Percentiles rank a stretch among this genome's conserved stretches.
These are phyloP conservation scores for Pulveroboletus frians DNA, from an alignment of 768 basidiomycete species.

Conservation along the genomic window DNA sequence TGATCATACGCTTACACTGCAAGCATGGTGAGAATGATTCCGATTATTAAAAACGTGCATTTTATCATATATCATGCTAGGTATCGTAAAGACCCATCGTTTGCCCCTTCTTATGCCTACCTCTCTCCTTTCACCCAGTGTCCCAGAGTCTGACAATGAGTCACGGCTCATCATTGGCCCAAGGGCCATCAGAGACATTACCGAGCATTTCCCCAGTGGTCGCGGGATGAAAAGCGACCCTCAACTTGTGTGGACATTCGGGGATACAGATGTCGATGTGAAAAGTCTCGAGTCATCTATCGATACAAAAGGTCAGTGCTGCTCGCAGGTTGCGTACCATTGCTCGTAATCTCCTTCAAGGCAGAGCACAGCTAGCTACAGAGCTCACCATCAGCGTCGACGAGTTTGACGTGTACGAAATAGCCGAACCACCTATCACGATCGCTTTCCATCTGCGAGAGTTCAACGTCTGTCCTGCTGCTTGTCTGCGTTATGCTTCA, in stretches of 20 bases:
- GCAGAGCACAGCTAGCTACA: slow-evolving; percentile 60
- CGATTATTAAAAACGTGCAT: not conserved
- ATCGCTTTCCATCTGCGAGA: slow-evolving; percentile 80
- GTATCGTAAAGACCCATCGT: slow-evolving; percentile 78
- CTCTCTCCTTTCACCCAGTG: slow-evolving; percentile 59
- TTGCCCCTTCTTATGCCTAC: slow-evolving; percentile 55
- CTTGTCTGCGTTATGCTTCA: not conserved
- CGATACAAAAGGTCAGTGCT: slow-evolving; percentile 53
- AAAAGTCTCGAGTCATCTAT: slow-evolving; percentile 63
- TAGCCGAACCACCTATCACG: slow-evolving; percentile 56
- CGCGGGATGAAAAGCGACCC: slow-evolving; percentile 66
- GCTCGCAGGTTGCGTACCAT: not conserved
- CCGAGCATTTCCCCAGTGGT: slow-evolving; percentile 73
- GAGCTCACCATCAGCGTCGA: slow-evolving; percentile 72
- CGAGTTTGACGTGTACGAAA: slow-evolving; percentile 76
- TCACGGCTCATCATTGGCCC: slow-evolving; percentile 71
- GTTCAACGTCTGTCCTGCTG: slow-evolving; percentile 55
- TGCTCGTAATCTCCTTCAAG: slow-evolving; percentile 31
- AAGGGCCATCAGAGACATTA: slow-evolving; percentile 65
- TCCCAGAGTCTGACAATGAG: slow-evolving; percentile 53
- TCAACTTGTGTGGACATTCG: slow-evolving; percentile 78
- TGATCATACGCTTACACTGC: slow-evolving; percentile 71
- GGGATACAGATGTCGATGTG: slow-evolving; percentile 59
- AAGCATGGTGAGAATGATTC: slow-evolving; percentile 60
- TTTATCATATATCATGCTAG: slow-evolving; percentile 33